A percentile compares a stretch with the other conserved stretches of the same genome.
phyloP scores from a whole-genome alignment of 78 protist genomes.

The Dictyostelium firmibasis region DNA sequence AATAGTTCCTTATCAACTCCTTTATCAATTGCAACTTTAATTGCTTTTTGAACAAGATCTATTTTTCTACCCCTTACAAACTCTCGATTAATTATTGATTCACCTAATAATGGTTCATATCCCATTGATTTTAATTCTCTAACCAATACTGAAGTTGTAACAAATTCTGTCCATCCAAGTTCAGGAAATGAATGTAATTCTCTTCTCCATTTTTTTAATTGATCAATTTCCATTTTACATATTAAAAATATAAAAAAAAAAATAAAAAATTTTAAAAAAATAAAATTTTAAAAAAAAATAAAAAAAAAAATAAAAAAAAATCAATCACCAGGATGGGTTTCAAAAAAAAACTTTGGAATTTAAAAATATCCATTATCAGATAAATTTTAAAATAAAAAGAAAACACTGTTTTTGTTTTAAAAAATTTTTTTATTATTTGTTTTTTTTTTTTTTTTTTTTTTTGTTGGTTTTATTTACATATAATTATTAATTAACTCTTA shows the following conservation, averaged over 20 bases:
- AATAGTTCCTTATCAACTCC: background rate
- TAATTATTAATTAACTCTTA: background rate
- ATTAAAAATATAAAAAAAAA: too few species aligned
- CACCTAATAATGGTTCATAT: background rate
- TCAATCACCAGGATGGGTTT: too few species aligned
- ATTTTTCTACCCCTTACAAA: constrained; percentile 12
- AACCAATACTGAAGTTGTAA: background rate
- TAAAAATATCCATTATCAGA: background rate
- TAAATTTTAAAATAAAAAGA: too few species aligned
- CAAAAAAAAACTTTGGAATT: background rate
- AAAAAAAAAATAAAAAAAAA: background rate
- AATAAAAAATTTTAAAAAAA: background rate
- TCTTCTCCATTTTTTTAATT: constrained; percentile 43
- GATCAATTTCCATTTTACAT: background rate
- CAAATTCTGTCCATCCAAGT: constrained; percentile 45
- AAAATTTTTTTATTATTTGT: background rate
- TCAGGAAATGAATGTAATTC: constrained; percentile 3
- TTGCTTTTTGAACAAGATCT: background rate
- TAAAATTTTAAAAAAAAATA: background rate
- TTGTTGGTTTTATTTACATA: background rate
- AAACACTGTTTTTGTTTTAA: background rate
- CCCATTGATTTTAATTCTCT: constrained; percentile 1
- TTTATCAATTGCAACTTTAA: background rate
- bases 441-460: background rate
- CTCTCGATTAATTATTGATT: background rate